Evolutionary conservation across 805 yeast species (phyloP).

Genomic region (Wickerhamomyces rabaulensis): DNA sequence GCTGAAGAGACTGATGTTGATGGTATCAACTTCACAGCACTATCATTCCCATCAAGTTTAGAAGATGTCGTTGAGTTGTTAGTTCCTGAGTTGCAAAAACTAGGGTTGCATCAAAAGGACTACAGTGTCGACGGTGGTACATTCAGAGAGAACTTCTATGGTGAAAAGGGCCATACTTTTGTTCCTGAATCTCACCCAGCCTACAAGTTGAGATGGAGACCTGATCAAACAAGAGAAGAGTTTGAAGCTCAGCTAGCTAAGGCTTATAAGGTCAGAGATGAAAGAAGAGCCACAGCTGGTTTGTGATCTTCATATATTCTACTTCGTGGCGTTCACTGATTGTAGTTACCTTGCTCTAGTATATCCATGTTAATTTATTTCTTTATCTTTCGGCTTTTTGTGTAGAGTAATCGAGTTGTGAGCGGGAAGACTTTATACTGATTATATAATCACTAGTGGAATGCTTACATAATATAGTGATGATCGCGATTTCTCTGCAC

Average conservation of each 20-base stretch:
- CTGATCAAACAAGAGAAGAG: not conserved
- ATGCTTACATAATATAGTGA: not conserved
- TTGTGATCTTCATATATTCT: slow-evolving; percentile 15
- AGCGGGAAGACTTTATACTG: too few species aligned
- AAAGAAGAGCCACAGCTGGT: not conserved
- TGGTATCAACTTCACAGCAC: slow-evolving; percentile 35
- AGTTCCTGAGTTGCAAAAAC: slow-evolving; percentile 28
- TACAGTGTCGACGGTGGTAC: slow-evolving; percentile 32
- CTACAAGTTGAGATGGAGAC: slow-evolving; percentile 8
- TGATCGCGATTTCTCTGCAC: not conserved
- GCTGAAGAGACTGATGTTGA: slow-evolving; percentile 35
- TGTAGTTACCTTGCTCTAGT: too few species aligned
- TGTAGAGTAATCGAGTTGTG: too few species aligned
- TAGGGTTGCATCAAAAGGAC: slow-evolving; percentile 32
- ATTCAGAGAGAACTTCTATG: slow-evolving; percentile 31
- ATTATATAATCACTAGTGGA: not conserved
- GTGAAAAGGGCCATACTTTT: slow-evolving; percentile 17
- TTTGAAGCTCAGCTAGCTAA: slow-evolving; percentile 2
- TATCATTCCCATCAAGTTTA: slow-evolving; percentile 31
- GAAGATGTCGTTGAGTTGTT: slow-evolving; percentile 32
- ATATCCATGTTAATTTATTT: too few species aligned
- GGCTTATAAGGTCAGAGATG: not conserved
- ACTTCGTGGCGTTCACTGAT: too few species aligned
- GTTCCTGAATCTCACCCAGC: slow-evolving; percentile 16
- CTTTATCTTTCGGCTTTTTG: too few species aligned